These are phyloP conservation scores for Mariannaea elegans DNA, from an alignment of 2,329 filamentous ascomycete genomes.

Conservation along the genomic window DNA sequence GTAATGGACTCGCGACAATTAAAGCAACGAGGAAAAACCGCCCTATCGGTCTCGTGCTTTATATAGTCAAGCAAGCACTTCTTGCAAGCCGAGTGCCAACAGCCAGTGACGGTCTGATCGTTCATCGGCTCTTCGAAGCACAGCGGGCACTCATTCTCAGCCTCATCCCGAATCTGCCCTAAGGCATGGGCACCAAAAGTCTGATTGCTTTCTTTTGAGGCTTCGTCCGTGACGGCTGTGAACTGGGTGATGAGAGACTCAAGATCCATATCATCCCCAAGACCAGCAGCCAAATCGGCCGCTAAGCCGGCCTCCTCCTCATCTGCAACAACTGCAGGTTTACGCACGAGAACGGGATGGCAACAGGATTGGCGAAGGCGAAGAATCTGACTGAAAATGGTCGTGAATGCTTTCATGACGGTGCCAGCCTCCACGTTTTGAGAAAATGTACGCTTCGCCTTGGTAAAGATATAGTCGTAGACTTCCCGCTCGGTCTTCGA, in stretches of 20 bases:
- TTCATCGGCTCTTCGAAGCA: conserved; percentile 97
- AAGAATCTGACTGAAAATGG: conserved; percentile 95
- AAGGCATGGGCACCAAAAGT: conserved; percentile 86
- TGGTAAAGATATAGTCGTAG: conserved; percentile 88
- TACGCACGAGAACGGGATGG: conserved; percentile 88
- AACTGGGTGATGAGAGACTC: conserved; percentile 87
- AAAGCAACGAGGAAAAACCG: conserved; percentile 83
- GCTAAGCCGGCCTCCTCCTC: conserved; percentile 81
- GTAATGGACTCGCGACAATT: conserved; percentile 88
- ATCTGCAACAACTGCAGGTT: conserved; percentile 84
- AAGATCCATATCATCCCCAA: conserved; percentile 96
- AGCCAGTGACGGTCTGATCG: conserved; percentile 92
- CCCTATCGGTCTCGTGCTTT: conserved; percentile 82
- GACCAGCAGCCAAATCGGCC: conserved; percentile 79
- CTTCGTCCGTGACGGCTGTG: conserved; percentile 71
- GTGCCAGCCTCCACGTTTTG: conserved; percentile 91
- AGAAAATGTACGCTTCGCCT: conserved; percentile 84
- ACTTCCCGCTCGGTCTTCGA: conserved; percentile 87
- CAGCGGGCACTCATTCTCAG: conserved; percentile 89
- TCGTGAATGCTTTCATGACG: conserved; percentile 93
- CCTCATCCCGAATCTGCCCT: conserved; percentile 89
- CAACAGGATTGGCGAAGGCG: conserved; percentile 94
- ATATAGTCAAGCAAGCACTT: conserved; percentile 92
- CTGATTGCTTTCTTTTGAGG: conserved; percentile 65
- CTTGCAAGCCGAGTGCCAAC: conserved; percentile 98